Evolutionary conservation across 441 rosid genomes (phyloP), one percentile per base, ranked within the genome.

Genomic region (Populus hybrid): DNA sequence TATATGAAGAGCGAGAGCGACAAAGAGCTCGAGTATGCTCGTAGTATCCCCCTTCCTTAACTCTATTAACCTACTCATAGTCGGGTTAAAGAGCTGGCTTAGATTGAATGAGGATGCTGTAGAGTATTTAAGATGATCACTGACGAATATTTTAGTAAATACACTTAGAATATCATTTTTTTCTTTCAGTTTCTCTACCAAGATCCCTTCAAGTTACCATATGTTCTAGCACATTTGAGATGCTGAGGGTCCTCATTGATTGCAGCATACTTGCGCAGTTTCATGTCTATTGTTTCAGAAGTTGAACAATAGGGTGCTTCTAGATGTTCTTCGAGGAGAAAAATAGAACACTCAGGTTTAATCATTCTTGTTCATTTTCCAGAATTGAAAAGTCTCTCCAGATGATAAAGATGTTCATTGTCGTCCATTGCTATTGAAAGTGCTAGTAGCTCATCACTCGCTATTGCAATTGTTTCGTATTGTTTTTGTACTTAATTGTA

Each of bases 11-110:
- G 72, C 84, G 82, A 23, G 84, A 77, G 76, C 71, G 83, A 65
- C 89, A 73, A 23, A 82, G 89, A 81, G 85, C 92, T 16, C 87
- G 91, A 30, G 83, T 89, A 18, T 90, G 90, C 83, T 88, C 84
- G 8, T 90, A 85, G 83, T 69, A 68, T 59, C 72, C n/a, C 72
- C n/a, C 10, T 0, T n/a, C 20, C 4, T 8, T 63, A 9, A 38
- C 18, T 4, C 57, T 46, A 3, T 67, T 74, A 73, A 34, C 24
- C 42, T 26, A 32, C 69, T 77, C 26, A 53, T 74, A 66, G 67
- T 76, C 30, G 10, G 64, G 6, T 26, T 38, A 40, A 36, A 69
- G 28, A 35, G 73, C 75, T 76, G 74, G 78, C 75, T 67, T 72
- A 9, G 74, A 24, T 67, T 42, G 74, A 40, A 23, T 74, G 61